Evolutionary conservation across 1,284 basidiomycete species (phyloP), one percentile per base, ranked within the genome.

Genomic region (Austroboletus niveus): DNA sequence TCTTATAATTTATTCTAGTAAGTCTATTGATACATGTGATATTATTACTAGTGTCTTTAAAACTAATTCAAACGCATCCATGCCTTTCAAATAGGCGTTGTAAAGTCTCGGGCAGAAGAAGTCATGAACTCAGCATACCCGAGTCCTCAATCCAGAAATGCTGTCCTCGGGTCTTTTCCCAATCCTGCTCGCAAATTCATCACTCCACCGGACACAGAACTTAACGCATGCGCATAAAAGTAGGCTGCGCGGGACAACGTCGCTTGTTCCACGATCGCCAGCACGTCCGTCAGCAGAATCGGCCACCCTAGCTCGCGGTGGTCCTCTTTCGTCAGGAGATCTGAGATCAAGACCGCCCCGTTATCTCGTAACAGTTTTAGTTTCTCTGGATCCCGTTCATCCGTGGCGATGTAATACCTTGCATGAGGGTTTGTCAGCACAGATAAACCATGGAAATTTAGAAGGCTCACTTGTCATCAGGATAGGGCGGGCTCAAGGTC

Each of bases 381-480:
- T 8, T 68, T 69, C 0, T 57, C 56, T 0, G 64, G 59, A 48
- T 70, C 63, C 17, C 74, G 70, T 51, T 79, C 78, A 48, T 78
- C 78, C 9, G 77, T 78, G 1, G 78, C 77, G 17, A 79, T 64
- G 57, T 74, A 79, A 57, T 72, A 78, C 24, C 76, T 70, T 41
- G 63, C 24, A 15, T 20, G 15, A 29, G 4, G 32, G 20, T 17
- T 32, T n/a, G 8, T 40, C 40, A 5, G 39, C 14, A 8, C 24
- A 29, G 22, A 9, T 15, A n/a, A 14, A 17, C 12, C 14, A 3
- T 22, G 35, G 22, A 10, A 9, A 9, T 31, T 22, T 12, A 1
- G 5, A 17, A 15, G 7, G 45, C 68, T 39, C 36, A 68, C 68
- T 45, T 60, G 40, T 68, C 66, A 32, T 47, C 56, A 4, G 56